Conservation (phyloP, 108 stramenopile species). For the Parietichytrium sp. region DNA sequence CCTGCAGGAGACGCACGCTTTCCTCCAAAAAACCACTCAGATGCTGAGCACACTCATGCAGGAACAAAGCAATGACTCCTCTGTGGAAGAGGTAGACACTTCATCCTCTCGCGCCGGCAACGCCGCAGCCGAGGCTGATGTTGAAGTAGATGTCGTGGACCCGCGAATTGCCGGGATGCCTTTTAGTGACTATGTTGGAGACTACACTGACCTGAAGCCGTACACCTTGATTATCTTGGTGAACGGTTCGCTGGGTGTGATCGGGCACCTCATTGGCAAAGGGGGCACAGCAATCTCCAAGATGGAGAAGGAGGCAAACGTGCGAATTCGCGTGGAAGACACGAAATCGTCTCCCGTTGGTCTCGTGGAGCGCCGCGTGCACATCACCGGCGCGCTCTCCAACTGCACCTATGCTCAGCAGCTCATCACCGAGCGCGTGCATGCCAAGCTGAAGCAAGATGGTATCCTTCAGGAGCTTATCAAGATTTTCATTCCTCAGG, state of each 20-base stretch:
- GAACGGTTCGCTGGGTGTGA: background rate
- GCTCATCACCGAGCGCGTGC: background rate
- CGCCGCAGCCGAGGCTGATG: too few relatives aligned
- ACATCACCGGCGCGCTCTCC: background rate
- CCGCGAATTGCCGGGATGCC: too few relatives aligned
- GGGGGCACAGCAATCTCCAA: background rate
- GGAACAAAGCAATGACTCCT: too few relatives aligned
- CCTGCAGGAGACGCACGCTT: too few relatives aligned
- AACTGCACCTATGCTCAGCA: conserved; percentile 33
- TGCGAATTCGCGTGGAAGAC: background rate
- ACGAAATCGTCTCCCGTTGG: background rate
- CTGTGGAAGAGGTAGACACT: too few relatives aligned
- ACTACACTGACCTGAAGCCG: conserved; percentile 17
- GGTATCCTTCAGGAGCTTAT: conserved; percentile 32
- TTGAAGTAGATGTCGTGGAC: too few relatives aligned
- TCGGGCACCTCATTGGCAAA: conserved; percentile 27
- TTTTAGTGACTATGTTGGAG: too few relatives aligned
- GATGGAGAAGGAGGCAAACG: background rate
- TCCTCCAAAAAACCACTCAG: too few relatives aligned
- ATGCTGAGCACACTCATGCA: too few relatives aligned
- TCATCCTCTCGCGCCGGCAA: too few relatives aligned
- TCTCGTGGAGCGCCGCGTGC: conserved; percentile 2
- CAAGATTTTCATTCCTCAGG: conserved; percentile 21
- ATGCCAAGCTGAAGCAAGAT: conserved; percentile 16
- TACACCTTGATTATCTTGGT: conserved; percentile 7